Conservation (phyloP, 192 early-diverging fungal genomes). For the Rhizoclosmatium globosum region DNA sequence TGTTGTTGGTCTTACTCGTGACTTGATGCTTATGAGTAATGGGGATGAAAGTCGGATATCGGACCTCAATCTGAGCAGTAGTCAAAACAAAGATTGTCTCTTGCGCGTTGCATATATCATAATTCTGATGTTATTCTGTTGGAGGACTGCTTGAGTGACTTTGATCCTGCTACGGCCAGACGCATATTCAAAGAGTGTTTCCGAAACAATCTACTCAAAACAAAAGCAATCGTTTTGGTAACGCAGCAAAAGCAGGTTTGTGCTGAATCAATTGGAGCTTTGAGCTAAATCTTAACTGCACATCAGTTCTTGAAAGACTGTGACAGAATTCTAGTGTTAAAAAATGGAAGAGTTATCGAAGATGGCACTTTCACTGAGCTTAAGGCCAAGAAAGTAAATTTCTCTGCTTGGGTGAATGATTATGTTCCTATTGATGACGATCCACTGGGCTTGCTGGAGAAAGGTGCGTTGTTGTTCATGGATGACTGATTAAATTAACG, state of each 20-base stretch:
- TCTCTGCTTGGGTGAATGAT: slow-evolving; percentile 70
- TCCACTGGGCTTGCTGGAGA: slow-evolving; percentile 47
- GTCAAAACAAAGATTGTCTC: slow-evolving; percentile 52
- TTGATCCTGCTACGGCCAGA: slow-evolving; percentile 53
- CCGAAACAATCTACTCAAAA: slow-evolving; percentile 43
- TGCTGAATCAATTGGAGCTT: background rate
- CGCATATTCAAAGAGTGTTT: slow-evolving; percentile 54
- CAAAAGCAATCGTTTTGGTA: slow-evolving; percentile 70
- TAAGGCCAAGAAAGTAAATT: slow-evolving; percentile 68
- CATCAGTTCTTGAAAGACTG: slow-evolving; percentile 50
- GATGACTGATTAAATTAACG: background rate
- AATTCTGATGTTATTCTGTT: slow-evolving; percentile 74
- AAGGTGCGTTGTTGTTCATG: slow-evolving; percentile 23
- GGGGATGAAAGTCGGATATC: slow-evolving; percentile 37
- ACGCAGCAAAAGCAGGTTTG: slow-evolving; percentile 71
- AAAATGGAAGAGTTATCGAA: slow-evolving; percentile 63
- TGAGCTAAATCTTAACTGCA: background rate
- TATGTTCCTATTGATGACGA: slow-evolving; percentile 69
- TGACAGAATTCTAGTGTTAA: slow-evolving; percentile 73
- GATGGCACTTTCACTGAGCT: slow-evolving; percentile 70
- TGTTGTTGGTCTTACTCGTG: slow-evolving; percentile 72
- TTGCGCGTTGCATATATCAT: slow-evolving; percentile 67
- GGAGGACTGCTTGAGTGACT: slow-evolving; percentile 70
- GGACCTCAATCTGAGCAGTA: slow-evolving; percentile 52
- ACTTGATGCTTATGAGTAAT: slow-evolving; percentile 63